These are phyloP conservation scores for Paramecium octaurelia DNA, from an alignment of 73 alveolate species.

Conservation along the genomic window DNA sequence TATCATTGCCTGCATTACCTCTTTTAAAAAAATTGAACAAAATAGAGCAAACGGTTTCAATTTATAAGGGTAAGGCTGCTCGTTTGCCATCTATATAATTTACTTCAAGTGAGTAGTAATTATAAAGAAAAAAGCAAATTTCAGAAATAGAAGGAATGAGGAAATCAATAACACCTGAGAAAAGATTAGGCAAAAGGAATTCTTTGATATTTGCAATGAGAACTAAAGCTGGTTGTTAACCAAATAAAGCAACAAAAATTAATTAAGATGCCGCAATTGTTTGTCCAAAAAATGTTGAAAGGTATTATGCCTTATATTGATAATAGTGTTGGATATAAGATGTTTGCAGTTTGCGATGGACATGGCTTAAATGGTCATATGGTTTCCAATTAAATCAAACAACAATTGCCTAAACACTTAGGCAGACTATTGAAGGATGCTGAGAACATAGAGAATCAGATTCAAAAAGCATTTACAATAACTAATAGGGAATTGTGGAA, in stretches of 20 bases:
- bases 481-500: slow-evolving; percentile 61
- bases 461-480: slow-evolving; percentile 30
- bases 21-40: not conserved
- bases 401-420: slow-evolving; percentile 67
- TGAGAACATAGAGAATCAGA: not conserved
- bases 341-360: slow-evolving; percentile 97
- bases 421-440: slow-evolving; percentile 49
- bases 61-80: slow-evolving; percentile 19
- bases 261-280: slow-evolving; percentile 47
- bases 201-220: slow-evolving; percentile 20
- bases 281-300: slow-evolving; percentile 42
- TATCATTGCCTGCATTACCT: slow-evolving; percentile 11
- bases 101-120: slow-evolving; percentile 8
- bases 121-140: not conserved
- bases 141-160: slow-evolving; percentile 5
- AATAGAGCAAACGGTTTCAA: slow-evolving; percentile 15
- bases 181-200: not conserved
- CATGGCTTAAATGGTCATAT: slow-evolving; percentile 96
- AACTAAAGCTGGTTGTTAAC: slow-evolving; percentile 53
- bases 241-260: slow-evolving; percentile 24
- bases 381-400: slow-evolving; percentile 81
- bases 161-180: slow-evolving; percentile 46
- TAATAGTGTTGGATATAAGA: not conserved
- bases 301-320: not conserved
- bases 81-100: not conserved